Evolutionary conservation across 345 rosid genomes (phyloP).

Genomic region (Rhodamnia rubescens): DNA sequence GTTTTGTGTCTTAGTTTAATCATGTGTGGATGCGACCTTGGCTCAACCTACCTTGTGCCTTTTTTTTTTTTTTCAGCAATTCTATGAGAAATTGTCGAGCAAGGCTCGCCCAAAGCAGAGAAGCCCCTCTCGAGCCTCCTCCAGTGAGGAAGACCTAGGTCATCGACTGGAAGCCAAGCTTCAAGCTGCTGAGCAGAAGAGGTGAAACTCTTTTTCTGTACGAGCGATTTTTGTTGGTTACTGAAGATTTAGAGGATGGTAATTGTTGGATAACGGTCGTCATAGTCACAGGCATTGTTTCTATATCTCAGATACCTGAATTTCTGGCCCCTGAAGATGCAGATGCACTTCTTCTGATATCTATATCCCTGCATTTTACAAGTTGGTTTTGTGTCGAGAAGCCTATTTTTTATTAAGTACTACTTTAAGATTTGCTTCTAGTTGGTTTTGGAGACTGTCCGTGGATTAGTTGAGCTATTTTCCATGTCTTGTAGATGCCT

Average conservation of each 20-base stretch:
- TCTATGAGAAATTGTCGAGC: constrained; percentile 68
- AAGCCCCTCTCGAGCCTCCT: constrained; percentile 64
- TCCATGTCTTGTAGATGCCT: background rate
- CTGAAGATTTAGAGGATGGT: background rate
- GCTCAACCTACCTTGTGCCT: background rate
- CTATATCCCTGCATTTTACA: background rate
- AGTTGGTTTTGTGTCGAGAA: background rate
- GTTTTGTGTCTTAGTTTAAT: background rate
- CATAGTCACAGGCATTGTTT: background rate
- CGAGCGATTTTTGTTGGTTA: background rate
- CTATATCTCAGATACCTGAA: background rate
- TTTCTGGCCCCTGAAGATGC: background rate
- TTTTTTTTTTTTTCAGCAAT: constrained; percentile 43
- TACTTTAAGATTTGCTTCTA: background rate
- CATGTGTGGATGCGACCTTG: background rate
- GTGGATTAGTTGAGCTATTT: background rate
- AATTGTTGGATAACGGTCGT: background rate
- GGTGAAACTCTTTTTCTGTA: constrained; percentile 28
- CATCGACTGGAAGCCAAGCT: constrained; percentile 98
- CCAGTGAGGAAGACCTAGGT: constrained; percentile 71
- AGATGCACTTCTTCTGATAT: background rate
- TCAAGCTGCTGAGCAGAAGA: constrained; percentile 86
- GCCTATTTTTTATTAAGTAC: background rate
- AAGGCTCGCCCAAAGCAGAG: constrained; percentile 82
- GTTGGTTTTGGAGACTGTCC: background rate